Evolutionary conservation across 169 alveolate genomes (phyloP).

Genomic region (Plasmodium knowlesi): DNA sequence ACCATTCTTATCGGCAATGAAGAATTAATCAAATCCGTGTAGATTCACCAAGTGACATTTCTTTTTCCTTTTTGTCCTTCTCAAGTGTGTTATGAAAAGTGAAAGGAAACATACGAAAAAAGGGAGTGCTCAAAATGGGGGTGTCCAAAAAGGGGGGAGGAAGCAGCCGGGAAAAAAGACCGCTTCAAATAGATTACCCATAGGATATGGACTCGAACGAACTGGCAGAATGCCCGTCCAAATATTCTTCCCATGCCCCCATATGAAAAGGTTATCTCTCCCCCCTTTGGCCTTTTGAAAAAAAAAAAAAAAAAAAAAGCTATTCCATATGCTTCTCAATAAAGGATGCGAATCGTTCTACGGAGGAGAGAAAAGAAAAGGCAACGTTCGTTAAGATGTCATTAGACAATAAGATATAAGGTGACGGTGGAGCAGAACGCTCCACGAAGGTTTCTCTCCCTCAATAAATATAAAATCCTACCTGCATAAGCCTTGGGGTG

Average conservation of each 20-base stretch:
- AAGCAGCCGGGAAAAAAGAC: not conserved
- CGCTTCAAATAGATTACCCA: not conserved
- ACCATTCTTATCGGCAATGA: not conserved
- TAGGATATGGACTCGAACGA: not conserved
- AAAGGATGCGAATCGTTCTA: slow-evolving; percentile 56
- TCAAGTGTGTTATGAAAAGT: not conserved
- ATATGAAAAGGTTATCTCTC: not conserved
- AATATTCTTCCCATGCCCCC: not conserved
- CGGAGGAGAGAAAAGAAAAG: not conserved
- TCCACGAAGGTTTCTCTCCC: not conserved
- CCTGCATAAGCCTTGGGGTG: slow-evolving; percentile 66
- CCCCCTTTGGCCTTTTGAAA: not conserved
- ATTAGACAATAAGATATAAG: not conserved
- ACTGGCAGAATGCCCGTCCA: not conserved
- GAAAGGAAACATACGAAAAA: not conserved
- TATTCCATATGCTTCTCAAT: slow-evolving; percentile 58
- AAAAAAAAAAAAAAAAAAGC: not conserved
- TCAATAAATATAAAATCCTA: not conserved
- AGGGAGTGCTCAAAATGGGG: not conserved
- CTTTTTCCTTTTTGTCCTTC: not conserved
- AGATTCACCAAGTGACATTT: not conserved
- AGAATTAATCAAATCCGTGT: not conserved
- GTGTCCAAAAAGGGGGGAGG: not conserved
- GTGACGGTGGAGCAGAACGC: not conserved
- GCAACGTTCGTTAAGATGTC: not conserved